Percentiles rank a stretch among this genome's conserved stretches.
Conservation (phyloP, 768 basidiomycete genomes). For the Leccinum incarnatum region DNA sequence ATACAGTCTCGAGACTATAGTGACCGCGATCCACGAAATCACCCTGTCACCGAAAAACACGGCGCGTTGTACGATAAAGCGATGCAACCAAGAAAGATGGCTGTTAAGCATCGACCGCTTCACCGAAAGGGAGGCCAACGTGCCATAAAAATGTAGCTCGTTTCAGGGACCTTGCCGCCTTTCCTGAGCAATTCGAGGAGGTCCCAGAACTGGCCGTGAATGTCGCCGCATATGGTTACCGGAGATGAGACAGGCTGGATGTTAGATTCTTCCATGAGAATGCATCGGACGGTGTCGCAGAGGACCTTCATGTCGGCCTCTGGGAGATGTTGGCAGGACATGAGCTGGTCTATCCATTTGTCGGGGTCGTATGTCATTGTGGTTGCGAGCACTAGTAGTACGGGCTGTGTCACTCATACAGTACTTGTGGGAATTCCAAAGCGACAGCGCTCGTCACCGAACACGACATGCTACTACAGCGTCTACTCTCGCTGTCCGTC, state of each 20-base stretch:
- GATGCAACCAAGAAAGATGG: slow-evolving; percentile 1
- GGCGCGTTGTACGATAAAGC: background rate
- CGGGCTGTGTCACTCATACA: background rate
- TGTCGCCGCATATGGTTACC: slow-evolving; percentile 94
- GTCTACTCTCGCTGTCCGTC: slow-evolving; percentile 16
- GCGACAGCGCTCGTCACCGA: background rate
- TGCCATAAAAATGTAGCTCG: slow-evolving; percentile 96
- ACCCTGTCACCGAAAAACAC: slow-evolving; percentile 49
- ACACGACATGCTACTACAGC: slow-evolving; percentile 10
- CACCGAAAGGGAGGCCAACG: slow-evolving; percentile 46
- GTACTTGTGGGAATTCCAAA: slow-evolving; percentile 16
- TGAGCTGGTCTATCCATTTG: slow-evolving; percentile 88
- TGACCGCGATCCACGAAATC: slow-evolving; percentile 98
- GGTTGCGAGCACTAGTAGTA: background rate
- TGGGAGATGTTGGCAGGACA: slow-evolving; percentile 81
- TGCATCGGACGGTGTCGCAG: slow-evolving; percentile 84
- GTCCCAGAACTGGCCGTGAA: slow-evolving; percentile 98
- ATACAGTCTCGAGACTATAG: slow-evolving; percentile 94
- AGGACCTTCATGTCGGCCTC: slow-evolving; percentile 92
- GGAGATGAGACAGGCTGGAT: slow-evolving; percentile 95
- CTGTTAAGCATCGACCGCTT: slow-evolving; percentile 27
- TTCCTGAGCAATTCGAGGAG: slow-evolving; percentile 84
- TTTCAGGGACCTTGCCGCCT: slow-evolving; percentile 82
- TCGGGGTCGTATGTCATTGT: slow-evolving; percentile 50
- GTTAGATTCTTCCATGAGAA: slow-evolving; percentile 95